Base-by-base conservation (phyloP, 768 basidiomycete species). In the Podaxis mareebaensis region DNA sequence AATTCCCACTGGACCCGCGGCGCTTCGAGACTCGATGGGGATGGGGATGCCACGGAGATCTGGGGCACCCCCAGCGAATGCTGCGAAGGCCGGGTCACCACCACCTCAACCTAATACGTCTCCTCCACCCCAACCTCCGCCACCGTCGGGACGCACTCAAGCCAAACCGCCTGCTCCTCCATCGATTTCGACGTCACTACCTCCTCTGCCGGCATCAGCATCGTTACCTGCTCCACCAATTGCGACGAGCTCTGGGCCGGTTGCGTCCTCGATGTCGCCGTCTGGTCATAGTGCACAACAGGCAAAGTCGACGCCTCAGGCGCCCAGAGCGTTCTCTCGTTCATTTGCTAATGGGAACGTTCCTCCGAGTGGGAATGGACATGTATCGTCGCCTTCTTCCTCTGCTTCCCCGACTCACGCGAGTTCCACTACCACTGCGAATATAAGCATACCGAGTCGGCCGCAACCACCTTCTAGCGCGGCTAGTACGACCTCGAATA, bases 31-130 rank as follows among this genome's bases (percentile, higher is more conserved):
- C 4, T 22, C 40, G 20, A 44, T 28, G n/a, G 54, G 20, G 8
- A 22, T 20, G 56, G 44, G 13, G 7, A 20, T 22, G 15, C 15
- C 44, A 2, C 12, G 15, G 8, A 10, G 22, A 44, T 28, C 26
- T 30, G 15, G 17, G 8, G 26, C 26, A 6, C 17, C 57, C 10
- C n/a, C 40, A 11, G 17, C 42, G 33, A 33, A 33, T 33, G 10
- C 8, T n/a, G 15, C 0, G 42, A 20, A 8, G 15, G 15, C n/a
- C 15, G 15, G n/a, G 4, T 20, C 33, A 10, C 58, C 30, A 15
- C 62, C 62, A 17, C 61, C 60, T 12, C 61, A 28, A 20, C 62
- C 55, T 3, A 52, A 40, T 8, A 46, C 63, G 26, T 59, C 63
- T 17, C 53, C 61, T 10, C 61, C 61, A 10, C 61, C 61, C 17